Base-by-base conservation (phyloP, 352 stramenopile genomes). In the Pilasporangium apinafurcum region DNA sequence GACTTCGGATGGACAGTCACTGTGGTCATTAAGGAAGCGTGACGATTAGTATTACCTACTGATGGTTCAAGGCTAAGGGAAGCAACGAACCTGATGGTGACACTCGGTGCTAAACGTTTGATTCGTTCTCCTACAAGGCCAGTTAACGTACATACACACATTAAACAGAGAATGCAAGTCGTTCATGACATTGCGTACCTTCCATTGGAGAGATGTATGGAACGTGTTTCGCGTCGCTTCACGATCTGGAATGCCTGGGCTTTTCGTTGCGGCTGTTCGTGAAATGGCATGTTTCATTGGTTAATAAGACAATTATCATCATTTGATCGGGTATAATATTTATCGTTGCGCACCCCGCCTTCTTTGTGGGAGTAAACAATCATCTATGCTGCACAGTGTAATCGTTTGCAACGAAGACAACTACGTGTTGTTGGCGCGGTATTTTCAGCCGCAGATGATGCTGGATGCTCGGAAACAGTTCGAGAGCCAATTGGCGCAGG, bases 1-100 rank as follows among this genome's bases (percentile, higher is more conserved):
- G 29, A 96, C 84, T 50, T 96, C 82, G 9, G 79, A 88, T 3
- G 83, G 62, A 47, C 82, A 92, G 49, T 94, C 84, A 44, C 79
- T 51, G 8, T 20, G n/a, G n/a, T n/a, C n/a, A n/a, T n/a, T n/a
- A n/a, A n/a, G n/a, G n/a, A n/a, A n/a, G n/a, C n/a, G n/a, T n/a
- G n/a, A n/a, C n/a, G n/a, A 67, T 8, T 2, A 17, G 13, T 18
- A 16, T n/a, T 51, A 51, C 20, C 29, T 33, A 32, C 8, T 6
- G 4, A 12, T 28, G 18, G 8, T 29, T 13, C 13, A 56, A 6
- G 27, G 22, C 8, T 18, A 46, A 30, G 18, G 20, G 8, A 21
- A 3, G 8, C 33, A n/a, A 17, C 44, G 21, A 49, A 52, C 57
- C 44, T 91, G 62, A 91, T 91, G 8, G 78, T 91, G 52, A 91